Conservation (phyloP, 1,284 basidiomycete species). For the Vanrija sp. region DNA sequence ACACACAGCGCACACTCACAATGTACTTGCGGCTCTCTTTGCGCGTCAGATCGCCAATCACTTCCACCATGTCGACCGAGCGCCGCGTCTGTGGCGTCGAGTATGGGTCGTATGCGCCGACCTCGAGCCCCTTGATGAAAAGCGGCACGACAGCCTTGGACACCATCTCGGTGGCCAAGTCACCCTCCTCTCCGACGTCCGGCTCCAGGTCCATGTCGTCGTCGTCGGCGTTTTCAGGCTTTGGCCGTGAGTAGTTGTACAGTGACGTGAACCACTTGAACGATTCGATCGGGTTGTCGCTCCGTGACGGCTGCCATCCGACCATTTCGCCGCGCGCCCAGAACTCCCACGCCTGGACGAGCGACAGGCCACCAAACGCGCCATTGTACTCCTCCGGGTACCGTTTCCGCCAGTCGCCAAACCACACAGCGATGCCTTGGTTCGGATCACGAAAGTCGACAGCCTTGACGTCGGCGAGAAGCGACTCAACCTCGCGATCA, state of each 20-base stretch:
- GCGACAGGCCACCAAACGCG: constrained; percentile 83
- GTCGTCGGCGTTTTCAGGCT: constrained; percentile 18
- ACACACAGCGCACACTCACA: constrained; percentile 51
- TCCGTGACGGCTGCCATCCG: constrained; percentile 73
- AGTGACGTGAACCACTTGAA: constrained; percentile 79
- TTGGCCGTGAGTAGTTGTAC: constrained; percentile 69
- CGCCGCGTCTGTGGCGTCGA: constrained; percentile 63
- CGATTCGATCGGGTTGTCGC: constrained; percentile 62
- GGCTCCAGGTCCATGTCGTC: constrained; percentile 52
- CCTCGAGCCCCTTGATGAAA: constrained; percentile 64
- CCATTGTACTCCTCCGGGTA: constrained; percentile 78
- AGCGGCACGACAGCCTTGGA: constrained; percentile 75
- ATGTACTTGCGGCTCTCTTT: constrained; percentile 60
- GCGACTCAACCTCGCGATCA: constrained; percentile 53
- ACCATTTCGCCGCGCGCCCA: constrained; percentile 83
- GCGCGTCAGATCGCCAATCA: constrained; percentile 73
- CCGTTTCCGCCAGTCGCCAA: constrained; percentile 70
- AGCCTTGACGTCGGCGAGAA: constrained; percentile 75
- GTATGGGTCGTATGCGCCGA: constrained; percentile 76
- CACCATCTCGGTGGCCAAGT: constrained; percentile 83
- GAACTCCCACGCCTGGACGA: constrained; percentile 92
- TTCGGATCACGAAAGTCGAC: constrained; percentile 78
- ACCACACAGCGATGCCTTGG: constrained; percentile 66
- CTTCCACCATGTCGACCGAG: constrained; percentile 70
- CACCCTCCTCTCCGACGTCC: constrained; percentile 73